phyloP scores from a whole-genome alignment of 1,284 basidiomycete genomes.

The Amylostereum chailletii region DNA sequence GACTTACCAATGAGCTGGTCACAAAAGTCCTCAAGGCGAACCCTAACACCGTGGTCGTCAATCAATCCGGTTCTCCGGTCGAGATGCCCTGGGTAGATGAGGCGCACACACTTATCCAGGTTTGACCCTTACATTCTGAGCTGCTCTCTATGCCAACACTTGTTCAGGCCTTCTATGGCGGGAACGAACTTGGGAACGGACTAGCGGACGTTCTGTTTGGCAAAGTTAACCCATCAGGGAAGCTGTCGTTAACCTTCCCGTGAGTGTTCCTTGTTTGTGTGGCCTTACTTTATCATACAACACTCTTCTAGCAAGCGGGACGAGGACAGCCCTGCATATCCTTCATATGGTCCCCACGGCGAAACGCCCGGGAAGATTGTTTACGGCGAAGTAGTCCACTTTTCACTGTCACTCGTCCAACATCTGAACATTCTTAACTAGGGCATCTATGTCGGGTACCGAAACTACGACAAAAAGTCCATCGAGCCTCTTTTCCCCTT shows the following conservation, averaged over 20 bases:
- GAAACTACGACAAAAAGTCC: constrained; percentile 50
- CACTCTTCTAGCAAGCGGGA: constrained; percentile 3
- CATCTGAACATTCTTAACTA: constrained; percentile 13
- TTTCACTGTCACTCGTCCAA: not conserved
- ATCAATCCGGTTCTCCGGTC: constrained; percentile 46
- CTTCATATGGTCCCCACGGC: constrained; percentile 44
- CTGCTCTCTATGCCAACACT: not conserved
- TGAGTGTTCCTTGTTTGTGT: constrained; percentile 6
- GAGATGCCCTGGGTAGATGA: constrained; percentile 56
- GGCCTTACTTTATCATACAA: constrained; percentile 32
- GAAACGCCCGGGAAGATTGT: constrained; percentile 44
- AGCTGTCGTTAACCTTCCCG: constrained; percentile 48
- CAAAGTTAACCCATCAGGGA: constrained; percentile 61
- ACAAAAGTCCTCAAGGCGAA: constrained; percentile 48
- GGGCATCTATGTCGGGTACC: constrained; percentile 66
- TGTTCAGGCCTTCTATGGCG: constrained; percentile 18
- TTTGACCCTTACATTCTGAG: constrained; percentile 44
- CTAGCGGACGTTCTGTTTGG: constrained; percentile 70
- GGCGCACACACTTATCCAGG: constrained; percentile 42
- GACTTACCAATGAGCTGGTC: constrained; percentile 55
- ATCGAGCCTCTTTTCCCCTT: constrained; percentile 62
- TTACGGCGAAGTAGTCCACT: constrained; percentile 15
- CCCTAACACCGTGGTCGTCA: constrained; percentile 41
- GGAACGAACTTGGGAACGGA: constrained; percentile 70
- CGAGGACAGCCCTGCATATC: constrained; percentile 51